Conservation (phyloP, 345 rosid genomes). For the Salix koriyanagi region DNA sequence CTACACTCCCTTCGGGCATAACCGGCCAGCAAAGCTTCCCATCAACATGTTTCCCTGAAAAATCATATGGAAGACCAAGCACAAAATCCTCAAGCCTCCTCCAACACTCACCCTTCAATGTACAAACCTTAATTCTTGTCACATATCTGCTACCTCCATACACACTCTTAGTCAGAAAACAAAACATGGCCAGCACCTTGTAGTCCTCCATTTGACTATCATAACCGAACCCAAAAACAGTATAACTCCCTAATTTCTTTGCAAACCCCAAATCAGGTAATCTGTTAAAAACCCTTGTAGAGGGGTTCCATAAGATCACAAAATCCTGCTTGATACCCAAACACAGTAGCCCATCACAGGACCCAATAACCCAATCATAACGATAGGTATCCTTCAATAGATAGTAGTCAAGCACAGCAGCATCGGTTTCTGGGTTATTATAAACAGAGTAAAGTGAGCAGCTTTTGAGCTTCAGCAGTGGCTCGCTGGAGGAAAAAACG, state of each 20-base stretch:
- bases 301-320: constrained; percentile 10
- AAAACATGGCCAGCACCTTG: constrained; percentile 7
- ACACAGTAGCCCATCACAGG: constrained; percentile 15
- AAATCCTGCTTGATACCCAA: background rate
- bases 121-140: constrained; percentile 2
- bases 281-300: background rate
- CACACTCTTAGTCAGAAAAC: background rate
- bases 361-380: constrained; percentile 10
- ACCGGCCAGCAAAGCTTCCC: constrained; percentile 5
- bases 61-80: constrained; percentile 9
- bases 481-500: background rate
- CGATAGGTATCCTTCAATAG: background rate
- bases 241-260: background rate
- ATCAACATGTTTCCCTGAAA: background rate
- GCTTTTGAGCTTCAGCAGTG: background rate
- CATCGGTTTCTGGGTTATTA: background rate
- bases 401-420: background rate
- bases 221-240: constrained; percentile 16
- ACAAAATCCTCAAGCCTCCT: background rate
- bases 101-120: background rate
- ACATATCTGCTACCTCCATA: background rate
- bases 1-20: background rate
- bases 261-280: constrained; percentile 3
- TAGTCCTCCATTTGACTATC: constrained; percentile 11
- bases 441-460: constrained; percentile 1